Evolutionary conservation across 2,329 filamentous ascomycete genomes (phyloP).

Genomic region (Decorospora gaudefroyi): DNA sequence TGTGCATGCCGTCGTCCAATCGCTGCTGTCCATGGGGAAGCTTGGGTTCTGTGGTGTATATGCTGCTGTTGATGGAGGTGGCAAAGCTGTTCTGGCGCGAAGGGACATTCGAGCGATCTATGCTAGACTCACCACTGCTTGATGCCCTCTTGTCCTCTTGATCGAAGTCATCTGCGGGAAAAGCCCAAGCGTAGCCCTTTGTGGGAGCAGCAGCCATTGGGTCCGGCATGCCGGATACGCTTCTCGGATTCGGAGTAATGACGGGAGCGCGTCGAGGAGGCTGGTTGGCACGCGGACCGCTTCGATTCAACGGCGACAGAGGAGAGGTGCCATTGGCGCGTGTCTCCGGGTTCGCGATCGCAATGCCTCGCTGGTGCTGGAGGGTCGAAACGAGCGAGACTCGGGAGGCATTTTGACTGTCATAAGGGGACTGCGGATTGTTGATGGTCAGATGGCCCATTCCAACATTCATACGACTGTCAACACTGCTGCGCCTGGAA

Average conservation of each 20-base stretch:
- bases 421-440: slow-evolving; percentile 70
- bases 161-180: slow-evolving; percentile 70
- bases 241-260: slow-evolving; percentile 69
- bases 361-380: slow-evolving; percentile 62
- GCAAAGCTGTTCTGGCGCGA: slow-evolving; percentile 77
- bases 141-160: slow-evolving; percentile 55
- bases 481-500: slow-evolving; percentile 75
- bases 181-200: slow-evolving; percentile 83
- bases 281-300: slow-evolving; percentile 41
- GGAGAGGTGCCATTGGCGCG: slow-evolving; percentile 53
- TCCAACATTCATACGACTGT: slow-evolving; percentile 74
- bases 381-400: slow-evolving; percentile 73
- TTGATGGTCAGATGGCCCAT: slow-evolving; percentile 72
- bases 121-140: slow-evolving; percentile 55
- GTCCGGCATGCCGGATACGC: slow-evolving; percentile 66
- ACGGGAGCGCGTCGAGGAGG: slow-evolving; percentile 68
- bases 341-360: slow-evolving; percentile 40
- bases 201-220: slow-evolving; percentile 73
- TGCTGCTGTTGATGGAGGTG: slow-evolving; percentile 77
- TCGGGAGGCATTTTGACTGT: slow-evolving; percentile 76
- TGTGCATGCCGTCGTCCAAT: slow-evolving; percentile 63
- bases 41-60: slow-evolving; percentile 74
- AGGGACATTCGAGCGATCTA: slow-evolving; percentile 58
- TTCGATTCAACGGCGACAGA: slow-evolving; percentile 53
- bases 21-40: slow-evolving; percentile 73